Conservation (phyloP, 768 basidiomycete genomes). For the Boletales sp. region DNA sequence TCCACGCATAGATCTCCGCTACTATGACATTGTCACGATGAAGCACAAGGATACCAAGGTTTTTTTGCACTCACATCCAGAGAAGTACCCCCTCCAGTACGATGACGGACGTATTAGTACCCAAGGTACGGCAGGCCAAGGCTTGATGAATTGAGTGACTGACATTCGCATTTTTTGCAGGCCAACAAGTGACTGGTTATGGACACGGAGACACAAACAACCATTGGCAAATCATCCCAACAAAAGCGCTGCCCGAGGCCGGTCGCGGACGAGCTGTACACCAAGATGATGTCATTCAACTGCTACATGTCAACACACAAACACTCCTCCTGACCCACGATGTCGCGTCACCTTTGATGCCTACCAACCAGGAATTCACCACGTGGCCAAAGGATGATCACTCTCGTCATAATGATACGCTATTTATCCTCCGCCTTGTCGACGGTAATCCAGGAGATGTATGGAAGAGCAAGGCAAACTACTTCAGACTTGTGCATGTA, state of each 20-base stretch:
- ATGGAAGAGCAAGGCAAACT: conserved; percentile 91
- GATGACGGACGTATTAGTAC: conserved; percentile 94
- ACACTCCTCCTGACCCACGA: conserved; percentile 89
- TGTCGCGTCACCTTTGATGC: conserved; percentile 94
- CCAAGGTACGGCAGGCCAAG: conserved; percentile 52
- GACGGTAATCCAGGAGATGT: conserved; percentile 76
- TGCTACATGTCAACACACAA: conserved; percentile 84
- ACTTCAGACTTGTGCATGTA: conserved; percentile 88
- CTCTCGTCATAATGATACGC: conserved; percentile 79
- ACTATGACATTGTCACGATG: conserved; percentile 84
- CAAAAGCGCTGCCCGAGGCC: conserved; percentile 89
- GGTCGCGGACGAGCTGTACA: conserved; percentile 91
- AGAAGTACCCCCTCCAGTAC: conserved; percentile 89
- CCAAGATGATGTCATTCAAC: conserved; percentile 83
- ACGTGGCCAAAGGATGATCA: conserved; percentile 82
- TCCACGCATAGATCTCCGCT: conserved; percentile 75
- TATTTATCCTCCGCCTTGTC: conserved; percentile 73
- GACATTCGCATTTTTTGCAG: conserved; percentile 33
- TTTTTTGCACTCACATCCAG: conserved; percentile 89
- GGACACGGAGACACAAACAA: conserved; percentile 94
- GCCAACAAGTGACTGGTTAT: conserved; percentile 96
- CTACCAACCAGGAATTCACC: conserved; percentile 98
- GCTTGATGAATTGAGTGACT: neutral
- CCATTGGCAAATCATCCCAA: conserved; percentile 92
- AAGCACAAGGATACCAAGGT: conserved; percentile 92